Percentiles rank a stretch among this genome's conserved stretches.
Conservation (phyloP, 148 eudicot species). For the Nepenthes mirabilis region DNA sequence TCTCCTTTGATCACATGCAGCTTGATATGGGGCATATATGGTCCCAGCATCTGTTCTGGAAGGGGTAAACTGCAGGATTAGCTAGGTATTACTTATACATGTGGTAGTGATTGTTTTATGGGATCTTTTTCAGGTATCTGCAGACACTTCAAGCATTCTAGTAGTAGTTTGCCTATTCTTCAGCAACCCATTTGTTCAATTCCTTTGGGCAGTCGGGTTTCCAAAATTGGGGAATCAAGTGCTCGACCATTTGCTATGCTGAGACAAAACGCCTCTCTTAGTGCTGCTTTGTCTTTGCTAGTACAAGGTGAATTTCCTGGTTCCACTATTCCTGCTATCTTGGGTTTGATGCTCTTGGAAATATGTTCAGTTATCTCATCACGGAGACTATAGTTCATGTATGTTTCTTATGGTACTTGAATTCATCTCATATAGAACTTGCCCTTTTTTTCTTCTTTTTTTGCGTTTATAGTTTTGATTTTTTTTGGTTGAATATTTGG, state of each 20-base stretch:
- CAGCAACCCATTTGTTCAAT: constrained; percentile 71
- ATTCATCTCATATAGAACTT: no score
- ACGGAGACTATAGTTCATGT: no score
- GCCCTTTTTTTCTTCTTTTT: no score
- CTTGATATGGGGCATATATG: no score
- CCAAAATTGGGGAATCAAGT: constrained; percentile 72
- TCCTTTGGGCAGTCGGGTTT: constrained; percentile 94
- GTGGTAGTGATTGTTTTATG: background rate
- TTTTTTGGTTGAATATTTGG: no score
- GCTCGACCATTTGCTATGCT: constrained; percentile 62
- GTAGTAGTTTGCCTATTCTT: constrained; percentile 76
- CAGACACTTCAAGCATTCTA: constrained; percentile 74
- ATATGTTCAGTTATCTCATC: no score
- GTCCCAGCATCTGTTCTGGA: no score
- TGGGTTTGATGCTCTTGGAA: background rate
- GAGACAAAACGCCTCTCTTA: constrained; percentile 66
- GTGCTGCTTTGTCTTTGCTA: constrained; percentile 59
- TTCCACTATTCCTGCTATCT: background rate
- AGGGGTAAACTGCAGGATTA: no score
- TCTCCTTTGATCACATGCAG: background rate
- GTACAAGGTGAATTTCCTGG: constrained; percentile 50
- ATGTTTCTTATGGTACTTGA: no score
- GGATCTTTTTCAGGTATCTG: constrained; percentile 56
- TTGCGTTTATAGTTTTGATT: no score
- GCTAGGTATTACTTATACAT: background rate